Evolutionary conservation across 805 yeast genomes (phyloP).

Genomic region (Metschnikowia borealis): DNA sequence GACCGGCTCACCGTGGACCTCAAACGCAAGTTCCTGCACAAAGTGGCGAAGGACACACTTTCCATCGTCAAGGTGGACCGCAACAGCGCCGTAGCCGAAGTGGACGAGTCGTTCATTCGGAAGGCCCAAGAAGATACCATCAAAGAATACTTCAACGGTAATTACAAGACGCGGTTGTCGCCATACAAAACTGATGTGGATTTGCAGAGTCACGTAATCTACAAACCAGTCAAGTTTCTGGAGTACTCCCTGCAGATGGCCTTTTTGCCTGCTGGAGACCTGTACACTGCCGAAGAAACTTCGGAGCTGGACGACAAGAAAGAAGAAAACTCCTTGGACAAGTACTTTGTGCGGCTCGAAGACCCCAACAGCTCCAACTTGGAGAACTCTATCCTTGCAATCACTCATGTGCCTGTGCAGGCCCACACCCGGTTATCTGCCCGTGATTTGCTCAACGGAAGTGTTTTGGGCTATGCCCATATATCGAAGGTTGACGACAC

Average conservation of each 20-base stretch:
- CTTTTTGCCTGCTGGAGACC: conserved; percentile 42
- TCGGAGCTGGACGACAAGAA: conserved; percentile 11
- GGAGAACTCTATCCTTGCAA: conserved; percentile 75
- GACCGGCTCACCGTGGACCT: conserved; percentile 67
- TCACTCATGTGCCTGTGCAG: conserved; percentile 35
- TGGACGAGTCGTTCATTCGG: conserved; percentile 65
- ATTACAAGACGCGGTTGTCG: conserved; percentile 57
- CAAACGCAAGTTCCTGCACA: conserved; percentile 44
- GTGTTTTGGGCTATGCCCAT: conserved; percentile 77
- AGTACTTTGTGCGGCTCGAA: conserved; percentile 30
- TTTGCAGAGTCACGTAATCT: conserved; percentile 55
- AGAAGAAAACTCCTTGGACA: conserved; percentile 29
- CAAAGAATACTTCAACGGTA: conserved; percentile 88
- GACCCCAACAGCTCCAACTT: conserved; percentile 52
- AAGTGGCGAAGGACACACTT: conserved; percentile 29
- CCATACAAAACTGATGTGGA: conserved; percentile 84
- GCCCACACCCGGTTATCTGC: conserved; percentile 37
- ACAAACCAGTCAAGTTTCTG: conserved; percentile 49
- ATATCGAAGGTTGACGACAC: conserved; percentile 71
- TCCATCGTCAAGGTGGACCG: conserved; percentile 59
- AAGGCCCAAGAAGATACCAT: conserved; percentile 72
- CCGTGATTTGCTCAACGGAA: conserved; percentile 48
- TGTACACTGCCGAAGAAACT: conserved; percentile 31
- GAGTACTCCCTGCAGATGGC: conserved; percentile 35
- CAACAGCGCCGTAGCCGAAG: conserved; percentile 74